phyloP scores from a whole-genome alignment of 164 flowering plant genomes.

The Houttuynia cordata region DNA sequence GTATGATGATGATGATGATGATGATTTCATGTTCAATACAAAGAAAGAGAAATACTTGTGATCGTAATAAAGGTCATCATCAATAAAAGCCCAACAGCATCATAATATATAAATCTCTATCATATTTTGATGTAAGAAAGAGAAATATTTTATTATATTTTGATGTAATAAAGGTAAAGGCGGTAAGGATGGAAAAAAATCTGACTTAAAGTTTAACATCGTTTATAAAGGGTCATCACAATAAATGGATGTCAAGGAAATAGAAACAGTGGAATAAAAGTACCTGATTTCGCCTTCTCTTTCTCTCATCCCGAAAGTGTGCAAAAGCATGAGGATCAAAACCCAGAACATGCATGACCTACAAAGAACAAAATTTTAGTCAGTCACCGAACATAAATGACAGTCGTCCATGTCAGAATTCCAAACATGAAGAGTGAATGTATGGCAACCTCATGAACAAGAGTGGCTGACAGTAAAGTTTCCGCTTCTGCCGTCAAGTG shows the following conservation, averaged over 20 bases:
- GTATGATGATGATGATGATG: no score
- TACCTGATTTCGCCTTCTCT: constrained; percentile 90
- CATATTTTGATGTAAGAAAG: no score
- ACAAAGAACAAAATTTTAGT: constrained; percentile 7
- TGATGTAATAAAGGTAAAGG: no score
- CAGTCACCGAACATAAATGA: constrained; percentile 1
- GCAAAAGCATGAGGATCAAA: constrained; percentile 99
- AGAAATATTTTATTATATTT: no score
- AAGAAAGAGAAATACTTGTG: no score
- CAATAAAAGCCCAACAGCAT: no score
- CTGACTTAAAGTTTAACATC: no score
- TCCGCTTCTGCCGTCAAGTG: constrained; percentile 99
- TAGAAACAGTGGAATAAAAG: background rate
- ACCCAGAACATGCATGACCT: constrained; percentile 99
- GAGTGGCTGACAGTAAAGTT: constrained; percentile 91
- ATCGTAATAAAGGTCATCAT: no score
- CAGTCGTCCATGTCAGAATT: background rate
- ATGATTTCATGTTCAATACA: no score
- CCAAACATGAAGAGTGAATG: background rate
- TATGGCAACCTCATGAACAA: constrained; percentile 77
- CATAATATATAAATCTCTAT: no score
- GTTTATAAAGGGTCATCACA: no score
- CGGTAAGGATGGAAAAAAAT: no score
- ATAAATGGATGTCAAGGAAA: background rate
- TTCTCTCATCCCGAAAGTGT: constrained; percentile 97